Evolutionary conservation across 139 green algal species (phyloP).

Genomic region (Picochlorum sp.): DNA sequence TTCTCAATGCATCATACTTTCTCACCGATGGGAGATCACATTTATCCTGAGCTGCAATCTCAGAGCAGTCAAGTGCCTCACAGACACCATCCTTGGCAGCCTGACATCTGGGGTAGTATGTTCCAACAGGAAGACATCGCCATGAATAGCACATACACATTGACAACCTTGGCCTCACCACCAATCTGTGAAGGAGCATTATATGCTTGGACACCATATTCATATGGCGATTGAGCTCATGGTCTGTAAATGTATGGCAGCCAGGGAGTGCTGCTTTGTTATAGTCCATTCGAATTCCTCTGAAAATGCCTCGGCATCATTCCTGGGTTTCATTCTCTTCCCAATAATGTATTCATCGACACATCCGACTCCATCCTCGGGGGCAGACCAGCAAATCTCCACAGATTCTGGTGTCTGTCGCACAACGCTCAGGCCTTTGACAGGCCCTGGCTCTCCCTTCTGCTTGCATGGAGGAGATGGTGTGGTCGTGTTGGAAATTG

Average conservation of each 20-base stretch:
- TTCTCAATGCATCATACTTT: not conserved
- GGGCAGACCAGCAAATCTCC: not conserved
- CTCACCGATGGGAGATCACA: conserved; percentile 19
- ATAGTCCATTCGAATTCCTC: not conserved
- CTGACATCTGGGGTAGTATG: conserved; percentile 16
- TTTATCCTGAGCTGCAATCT: conserved; percentile 3
- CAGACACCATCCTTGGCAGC: conserved; percentile 8
- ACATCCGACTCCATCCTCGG: not conserved
- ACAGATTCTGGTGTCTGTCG: not conserved
- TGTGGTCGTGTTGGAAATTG: not conserved
- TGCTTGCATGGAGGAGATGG: not conserved
- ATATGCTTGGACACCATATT: conserved; percentile 18
- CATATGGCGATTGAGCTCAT: conserved; percentile 7
- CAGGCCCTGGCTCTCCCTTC: not conserved
- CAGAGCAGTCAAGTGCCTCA: conserved; percentile 11
- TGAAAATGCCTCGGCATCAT: not conserved
- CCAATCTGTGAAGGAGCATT: not conserved
- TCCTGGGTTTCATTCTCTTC: not conserved
- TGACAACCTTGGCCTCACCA: not conserved
- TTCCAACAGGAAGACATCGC: conserved; percentile 12
- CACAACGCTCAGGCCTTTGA: not conserved
- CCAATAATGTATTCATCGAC: not conserved
- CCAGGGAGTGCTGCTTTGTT: not conserved
- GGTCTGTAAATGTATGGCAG: conserved; percentile 10
- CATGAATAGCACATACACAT: conserved; percentile 11